Conservation (phyloP, 2,329 filamentous ascomycete genomes). For the Colletotrichum melonis region DNA sequence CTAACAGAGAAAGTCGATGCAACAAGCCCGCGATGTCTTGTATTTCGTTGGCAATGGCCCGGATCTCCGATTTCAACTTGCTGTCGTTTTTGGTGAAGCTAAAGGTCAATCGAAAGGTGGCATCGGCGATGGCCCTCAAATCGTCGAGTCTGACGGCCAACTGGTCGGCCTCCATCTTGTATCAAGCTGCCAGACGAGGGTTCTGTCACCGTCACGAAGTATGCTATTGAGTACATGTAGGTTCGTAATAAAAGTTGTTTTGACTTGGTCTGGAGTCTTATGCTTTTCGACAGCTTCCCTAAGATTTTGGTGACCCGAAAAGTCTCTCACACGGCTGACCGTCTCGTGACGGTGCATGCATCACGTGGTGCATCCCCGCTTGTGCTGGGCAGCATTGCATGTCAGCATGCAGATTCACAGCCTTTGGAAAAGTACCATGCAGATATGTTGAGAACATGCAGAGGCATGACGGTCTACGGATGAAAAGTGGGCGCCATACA, state of each 20-base stretch:
- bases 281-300: neutral
- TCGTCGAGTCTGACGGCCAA: neutral
- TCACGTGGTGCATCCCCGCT: slow-evolving; percentile 17
- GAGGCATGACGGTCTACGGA: too few relatives aligned
- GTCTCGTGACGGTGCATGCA: neutral
- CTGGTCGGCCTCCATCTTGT: neutral
- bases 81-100: neutral
- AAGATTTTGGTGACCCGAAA: neutral
- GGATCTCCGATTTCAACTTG: neutral
- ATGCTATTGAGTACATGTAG: neutral
- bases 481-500: too few relatives aligned
- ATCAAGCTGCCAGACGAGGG: neutral
- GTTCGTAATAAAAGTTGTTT: too few relatives aligned
- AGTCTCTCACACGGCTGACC: neutral
- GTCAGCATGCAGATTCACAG: too few relatives aligned
- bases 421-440: too few relatives aligned
- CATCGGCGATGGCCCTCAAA: neutral
- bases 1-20: neutral
- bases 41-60: neutral
- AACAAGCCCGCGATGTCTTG: slow-evolving; percentile 1
- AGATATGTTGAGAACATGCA: too few relatives aligned
- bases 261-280: too few relatives aligned
- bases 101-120: neutral
- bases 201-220: too few relatives aligned
- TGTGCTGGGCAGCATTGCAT: neutral